Evolutionary conservation across 2,329 filamentous ascomycete species (phyloP).

Genomic region (Diaporthe vaccinii): DNA sequence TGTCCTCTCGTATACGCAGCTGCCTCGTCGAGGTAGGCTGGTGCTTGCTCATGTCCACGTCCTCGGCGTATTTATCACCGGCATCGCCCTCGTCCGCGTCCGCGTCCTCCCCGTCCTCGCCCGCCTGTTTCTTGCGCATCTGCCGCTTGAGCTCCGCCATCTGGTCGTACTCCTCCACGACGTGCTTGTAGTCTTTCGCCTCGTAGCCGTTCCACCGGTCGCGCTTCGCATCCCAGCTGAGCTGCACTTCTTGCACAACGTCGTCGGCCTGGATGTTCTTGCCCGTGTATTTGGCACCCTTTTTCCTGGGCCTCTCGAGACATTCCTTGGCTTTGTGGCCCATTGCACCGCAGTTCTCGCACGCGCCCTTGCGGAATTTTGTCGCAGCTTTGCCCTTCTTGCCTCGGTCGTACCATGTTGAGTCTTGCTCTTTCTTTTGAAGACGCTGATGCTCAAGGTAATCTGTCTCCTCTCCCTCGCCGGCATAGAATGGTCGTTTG

Average conservation of each 20-base stretch:
- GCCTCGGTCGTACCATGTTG: slow-evolving; percentile 94
- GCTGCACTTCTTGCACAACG: slow-evolving; percentile 83
- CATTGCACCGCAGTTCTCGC: slow-evolving; percentile 98
- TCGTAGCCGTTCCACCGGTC: slow-evolving; percentile 99
- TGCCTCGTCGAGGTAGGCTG: slow-evolving; percentile 93
- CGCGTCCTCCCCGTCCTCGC: slow-evolving; percentile 64
- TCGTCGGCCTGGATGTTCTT: slow-evolving; percentile 95
- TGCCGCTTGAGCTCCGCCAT: slow-evolving; percentile 80
- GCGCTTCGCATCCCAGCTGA: slow-evolving; percentile 97
- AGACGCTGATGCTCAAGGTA: slow-evolving; percentile 98
- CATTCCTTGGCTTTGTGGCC: slow-evolving; percentile 97
- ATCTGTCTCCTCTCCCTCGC: slow-evolving; percentile 80
- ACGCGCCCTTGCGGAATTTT: slow-evolving; percentile 97
- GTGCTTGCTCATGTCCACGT: slow-evolving; percentile 95
- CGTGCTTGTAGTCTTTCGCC: slow-evolving; percentile 83
- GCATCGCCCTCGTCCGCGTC: slow-evolving; percentile 70
- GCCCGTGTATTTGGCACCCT: slow-evolving; percentile 92
- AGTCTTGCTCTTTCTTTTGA: slow-evolving; percentile 79
- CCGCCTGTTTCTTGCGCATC: slow-evolving; percentile 62
- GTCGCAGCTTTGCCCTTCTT: slow-evolving; percentile 92
- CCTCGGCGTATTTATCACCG: slow-evolving; percentile 87
- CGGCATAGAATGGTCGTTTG: slow-evolving; percentile 96
- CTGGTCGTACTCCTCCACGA: slow-evolving; percentile 92
- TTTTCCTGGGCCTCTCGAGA: slow-evolving; percentile 86
- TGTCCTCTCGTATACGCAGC: slow-evolving; percentile 93